Base-by-base conservation (phyloP, 73 alveolate species). In the Loxodes magnus region DNA sequence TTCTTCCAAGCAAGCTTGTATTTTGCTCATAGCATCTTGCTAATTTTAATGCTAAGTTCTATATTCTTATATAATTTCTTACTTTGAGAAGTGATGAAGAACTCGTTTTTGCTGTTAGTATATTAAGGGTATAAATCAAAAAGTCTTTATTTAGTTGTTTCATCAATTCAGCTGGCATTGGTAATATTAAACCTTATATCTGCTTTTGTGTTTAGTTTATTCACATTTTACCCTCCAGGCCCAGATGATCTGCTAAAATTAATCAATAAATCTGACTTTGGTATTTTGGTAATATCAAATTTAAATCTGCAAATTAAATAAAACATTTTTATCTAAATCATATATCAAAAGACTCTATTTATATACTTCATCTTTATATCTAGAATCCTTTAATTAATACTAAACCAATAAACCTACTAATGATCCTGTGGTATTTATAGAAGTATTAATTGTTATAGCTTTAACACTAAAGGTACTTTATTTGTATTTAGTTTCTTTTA, bases 181-280 rank as follows among this genome's bases (percentile, higher is more conserved):
- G 46, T 51, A 7, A 69, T 22, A 35, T 63, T 38, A n/a, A 69
- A 69, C 43, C 83, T 59, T 3, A 69, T 51, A 46, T 69, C 77
- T 35, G 71, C 83, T 51, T 69, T 69, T 2, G 66, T 43, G 39
- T 61, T 69, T 6, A 64, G 49, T 62, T 64, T 69, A 36, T 69
- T 69, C n/a, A 69, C 72, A 51, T 65, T 60, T 7, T 69, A 42
- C 6, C 83, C 83, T 34, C 83, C 83, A 5, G 83, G 77, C 22
- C 83, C 83, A 26, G 76, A 62, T 21, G 71, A 46, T 35, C 56
- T 69, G 20, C 62, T 42, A 52, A 63, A 69, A 4, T 12, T 46
- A 23, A 46, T 42, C 37, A 44, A 55, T 63, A 69, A 64, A 5
- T 63, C 49, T 25, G 59, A 70, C 27, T 51, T 46, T 10, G 77